Percentiles rank a stretch among this genome's conserved stretches.
These are phyloP conservation scores for Mycosphaerelloides madeirae DNA, from an alignment of 2,329 filamentous ascomycete species.

Conservation along the genomic window DNA sequence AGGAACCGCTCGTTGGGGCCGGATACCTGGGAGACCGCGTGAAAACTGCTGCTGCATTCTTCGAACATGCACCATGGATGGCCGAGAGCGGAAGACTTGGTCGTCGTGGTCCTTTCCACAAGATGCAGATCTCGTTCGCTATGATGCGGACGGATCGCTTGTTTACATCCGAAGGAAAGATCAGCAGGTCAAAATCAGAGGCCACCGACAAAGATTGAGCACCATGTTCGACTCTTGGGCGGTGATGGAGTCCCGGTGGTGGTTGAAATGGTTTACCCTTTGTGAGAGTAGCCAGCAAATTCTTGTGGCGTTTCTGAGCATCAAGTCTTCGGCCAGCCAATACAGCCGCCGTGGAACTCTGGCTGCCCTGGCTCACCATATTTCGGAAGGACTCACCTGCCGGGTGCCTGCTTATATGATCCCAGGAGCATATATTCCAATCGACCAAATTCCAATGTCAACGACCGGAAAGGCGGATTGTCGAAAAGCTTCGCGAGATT, in stretches of 20 bases:
- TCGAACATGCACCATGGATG: constrained; percentile 27
- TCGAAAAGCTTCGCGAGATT: constrained; percentile 46
- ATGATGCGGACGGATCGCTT: constrained; percentile 50
- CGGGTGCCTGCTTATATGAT: no score
- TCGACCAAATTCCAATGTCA: constrained; percentile 65
- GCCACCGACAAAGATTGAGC: constrained; percentile 70
- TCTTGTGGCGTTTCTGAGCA: neutral
- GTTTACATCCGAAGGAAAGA: constrained; percentile 62
- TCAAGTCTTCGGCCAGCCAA: neutral
- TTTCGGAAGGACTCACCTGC: no score
- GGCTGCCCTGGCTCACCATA: constrained; percentile 55
- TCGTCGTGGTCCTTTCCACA: constrained; percentile 49
- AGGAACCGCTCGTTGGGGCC: constrained; percentile 43
- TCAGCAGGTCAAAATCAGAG: constrained; percentile 72
- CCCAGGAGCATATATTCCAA: constrained; percentile 64
- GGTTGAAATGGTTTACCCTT: neutral
- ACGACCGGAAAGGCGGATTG: constrained; percentile 68
- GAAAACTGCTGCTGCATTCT: constrained; percentile 32
- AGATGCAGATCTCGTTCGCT: constrained; percentile 56
- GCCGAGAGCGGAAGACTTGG: constrained; percentile 4
- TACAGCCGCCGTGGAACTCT: constrained; percentile 5
- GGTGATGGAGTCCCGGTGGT: neutral
- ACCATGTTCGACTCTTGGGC: constrained; percentile 40
- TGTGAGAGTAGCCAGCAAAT: neutral
- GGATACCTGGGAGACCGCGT: constrained; percentile 38